Conservation (phyloP, 1,284 basidiomycete species). For the Leccinum fuscescens region DNA sequence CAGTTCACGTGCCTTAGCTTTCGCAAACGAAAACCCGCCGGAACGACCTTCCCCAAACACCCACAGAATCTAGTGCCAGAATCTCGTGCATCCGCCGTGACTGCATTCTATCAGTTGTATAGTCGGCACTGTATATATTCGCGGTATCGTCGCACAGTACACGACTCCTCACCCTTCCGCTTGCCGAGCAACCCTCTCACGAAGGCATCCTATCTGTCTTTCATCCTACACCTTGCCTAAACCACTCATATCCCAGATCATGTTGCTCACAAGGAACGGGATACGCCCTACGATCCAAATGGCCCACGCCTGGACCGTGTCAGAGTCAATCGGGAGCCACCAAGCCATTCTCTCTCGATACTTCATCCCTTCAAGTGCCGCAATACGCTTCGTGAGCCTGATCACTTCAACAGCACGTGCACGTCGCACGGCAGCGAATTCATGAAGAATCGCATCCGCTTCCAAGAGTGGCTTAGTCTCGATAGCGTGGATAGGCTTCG, state of each 20-base stretch:
- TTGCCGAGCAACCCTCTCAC: too few species aligned
- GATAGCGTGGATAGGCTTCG: constrained; percentile 18
- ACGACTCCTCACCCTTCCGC: too few species aligned
- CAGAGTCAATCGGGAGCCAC: constrained; percentile 22
- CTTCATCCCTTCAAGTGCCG: not conserved
- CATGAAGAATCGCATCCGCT: not conserved
- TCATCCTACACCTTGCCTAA: constrained; percentile 17
- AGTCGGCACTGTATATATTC: too few species aligned
- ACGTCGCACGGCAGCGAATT: not conserved
- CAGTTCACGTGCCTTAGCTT: too few species aligned
- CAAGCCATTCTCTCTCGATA: constrained; percentile 3
- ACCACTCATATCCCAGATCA: constrained; percentile 25
- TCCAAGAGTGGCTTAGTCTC: not conserved
- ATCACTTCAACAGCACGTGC: not conserved
- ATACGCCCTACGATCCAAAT: constrained; percentile 19
- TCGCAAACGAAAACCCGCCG: too few species aligned
- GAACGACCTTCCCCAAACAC: too few species aligned
- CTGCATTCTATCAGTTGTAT: too few species aligned
- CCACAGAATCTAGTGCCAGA: too few species aligned
- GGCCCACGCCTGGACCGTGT: constrained; percentile 8
- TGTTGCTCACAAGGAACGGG: constrained; percentile 12
- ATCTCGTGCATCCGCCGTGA: too few species aligned
- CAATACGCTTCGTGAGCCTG: not conserved
- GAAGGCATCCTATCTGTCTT: too few species aligned
- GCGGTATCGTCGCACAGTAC: too few species aligned